Base-by-base conservation (phyloP, 805 yeast genomes). In the Lipomyces spencermartinsiae region DNA sequence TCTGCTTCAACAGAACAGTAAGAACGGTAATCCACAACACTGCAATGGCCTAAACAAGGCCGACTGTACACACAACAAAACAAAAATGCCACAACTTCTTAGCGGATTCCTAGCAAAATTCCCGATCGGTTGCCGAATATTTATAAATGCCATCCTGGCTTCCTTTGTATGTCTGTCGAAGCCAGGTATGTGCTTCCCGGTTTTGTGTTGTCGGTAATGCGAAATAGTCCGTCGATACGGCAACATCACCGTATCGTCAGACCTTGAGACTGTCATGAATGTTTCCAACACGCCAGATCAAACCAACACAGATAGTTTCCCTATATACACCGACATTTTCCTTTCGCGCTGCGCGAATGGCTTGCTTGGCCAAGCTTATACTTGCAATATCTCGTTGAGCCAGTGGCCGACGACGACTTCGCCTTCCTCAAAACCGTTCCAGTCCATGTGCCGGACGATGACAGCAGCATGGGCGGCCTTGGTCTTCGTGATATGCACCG, bases 401-500 rank as follows among this genome's bases (percentile, higher is more conserved):
- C 90, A 89, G 76, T 91, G 97, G 54, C 78, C 78, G 34, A 91
- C 84, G 4, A 89, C 91, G 1, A 81, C 75, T 73, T 86, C 84
- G 0, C 97, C 97, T 77, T 92, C 96, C 43, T 78, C 85, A 70
- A 89, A 87, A 10, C 83, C 82, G 10, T 83, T 82, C 37, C 84
- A 85, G 31, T 80, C 79, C n/a, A 77, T 75, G 69, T 83, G 86
- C 61, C 97, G 83, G 56, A 88, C 91, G 67, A 92, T 90, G 1
- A 92, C 88, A 1, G 95, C 96, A 0, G 96, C 92, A 75, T 92
- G 97, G 0, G 96, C 85, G 57, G 87, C 85, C 60, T 83, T 83
- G 5, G 94, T 88, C 37, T 84, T 80, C 51, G 88, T 83, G 66
- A 92, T 89, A 67, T 88, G 83, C 34, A 92, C 83, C 0, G 95